A percentile compares a stretch with the other conserved stretches of the same genome.
Conservation (phyloP, 805 yeast genomes). For the Lipomyces mesembrius region DNA sequence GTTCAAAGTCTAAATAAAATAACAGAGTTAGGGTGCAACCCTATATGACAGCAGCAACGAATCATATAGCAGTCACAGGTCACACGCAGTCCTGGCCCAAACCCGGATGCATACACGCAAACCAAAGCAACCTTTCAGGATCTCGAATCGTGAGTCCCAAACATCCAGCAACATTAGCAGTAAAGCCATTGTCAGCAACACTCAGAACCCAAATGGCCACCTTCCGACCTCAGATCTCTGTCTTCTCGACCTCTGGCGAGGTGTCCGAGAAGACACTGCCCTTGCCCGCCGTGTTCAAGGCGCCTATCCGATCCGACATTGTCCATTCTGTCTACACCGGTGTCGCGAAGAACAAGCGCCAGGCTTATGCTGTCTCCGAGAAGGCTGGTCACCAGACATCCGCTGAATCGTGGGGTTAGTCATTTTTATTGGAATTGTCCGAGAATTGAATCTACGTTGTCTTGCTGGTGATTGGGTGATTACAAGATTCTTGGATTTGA, state of each 20-base stretch:
- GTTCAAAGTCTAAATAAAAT: background rate
- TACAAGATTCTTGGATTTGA: background rate
- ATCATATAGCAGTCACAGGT: no score
- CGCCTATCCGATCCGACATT: conserved; percentile 99
- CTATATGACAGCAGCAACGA: background rate
- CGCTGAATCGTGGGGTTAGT: conserved; percentile 96
- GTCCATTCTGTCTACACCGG: conserved; percentile 98
- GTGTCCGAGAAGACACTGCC: conserved; percentile 82
- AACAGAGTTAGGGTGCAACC: background rate
- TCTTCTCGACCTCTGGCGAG: conserved; percentile 85
- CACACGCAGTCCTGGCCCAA: background rate
- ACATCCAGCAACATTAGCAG: conserved; percentile 2
- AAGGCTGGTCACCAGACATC: conserved; percentile 99
- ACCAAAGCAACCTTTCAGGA: background rate
- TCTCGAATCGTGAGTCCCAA: background rate
- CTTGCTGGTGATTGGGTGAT: background rate
- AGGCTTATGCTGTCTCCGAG: conserved; percentile 99
- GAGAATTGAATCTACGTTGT: background rate
- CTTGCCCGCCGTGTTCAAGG: conserved; percentile 98
- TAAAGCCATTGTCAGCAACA: background rate
- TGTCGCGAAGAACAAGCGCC: conserved; percentile 99
- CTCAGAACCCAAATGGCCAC: conserved; percentile 28
- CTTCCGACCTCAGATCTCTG: conserved; percentile 63
- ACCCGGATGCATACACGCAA: background rate
- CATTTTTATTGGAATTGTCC: background rate